Percentiles rank a stretch among this genome's conserved stretches.
These are phyloP conservation scores for Escovopsis weberi DNA, from an alignment of 2,329 filamentous ascomycete genomes.

Conservation along the genomic window DNA sequence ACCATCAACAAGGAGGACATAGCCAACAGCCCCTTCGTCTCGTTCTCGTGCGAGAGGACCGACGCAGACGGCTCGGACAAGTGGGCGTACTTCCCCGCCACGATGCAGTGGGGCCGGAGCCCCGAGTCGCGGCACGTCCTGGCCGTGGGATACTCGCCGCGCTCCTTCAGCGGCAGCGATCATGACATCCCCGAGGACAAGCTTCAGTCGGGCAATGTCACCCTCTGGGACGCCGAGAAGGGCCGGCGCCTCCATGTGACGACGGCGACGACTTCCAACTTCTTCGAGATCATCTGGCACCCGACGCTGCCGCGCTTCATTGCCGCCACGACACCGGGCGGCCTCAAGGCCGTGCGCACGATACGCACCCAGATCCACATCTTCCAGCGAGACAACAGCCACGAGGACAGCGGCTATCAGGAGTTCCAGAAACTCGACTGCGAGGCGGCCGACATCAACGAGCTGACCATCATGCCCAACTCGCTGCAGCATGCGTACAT, in stretches of 20 bases:
- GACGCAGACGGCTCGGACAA: slow-evolving; percentile 24
- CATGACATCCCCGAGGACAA: slow-evolving; percentile 44
- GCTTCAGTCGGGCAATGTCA: slow-evolving; percentile 42
- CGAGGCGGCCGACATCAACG: slow-evolving; percentile 45
- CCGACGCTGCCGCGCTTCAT: slow-evolving; percentile 38
- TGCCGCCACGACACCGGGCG: slow-evolving; percentile 40
- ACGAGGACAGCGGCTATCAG: slow-evolving; percentile 17
- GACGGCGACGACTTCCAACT: slow-evolving; percentile 40
- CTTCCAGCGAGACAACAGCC: slow-evolving; percentile 23
- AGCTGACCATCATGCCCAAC: slow-evolving; percentile 44
- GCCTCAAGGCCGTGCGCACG: slow-evolving; percentile 27
- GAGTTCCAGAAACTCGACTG: slow-evolving; percentile 44
- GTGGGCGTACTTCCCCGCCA: slow-evolving; percentile 50
- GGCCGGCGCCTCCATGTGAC: slow-evolving; percentile 31
- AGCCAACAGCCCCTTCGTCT: slow-evolving; percentile 20
- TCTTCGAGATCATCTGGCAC: slow-evolving; percentile 53
- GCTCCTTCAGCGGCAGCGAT: slow-evolving; percentile 37
- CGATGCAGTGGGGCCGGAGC: slow-evolving; percentile 45
- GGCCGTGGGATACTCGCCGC: slow-evolving; percentile 48
- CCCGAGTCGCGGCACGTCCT: slow-evolving; percentile 33
- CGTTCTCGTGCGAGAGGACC: slow-evolving; percentile 27
- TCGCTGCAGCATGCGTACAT: slow-evolving; percentile 35
- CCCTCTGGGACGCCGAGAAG: slow-evolving; percentile 39
- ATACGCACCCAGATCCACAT: slow-evolving; percentile 43
- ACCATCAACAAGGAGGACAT: slow-evolving; percentile 24